Conservation (phyloP, 2,329 filamentous ascomycete species). For the Trichoderma koningiopsis region DNA sequence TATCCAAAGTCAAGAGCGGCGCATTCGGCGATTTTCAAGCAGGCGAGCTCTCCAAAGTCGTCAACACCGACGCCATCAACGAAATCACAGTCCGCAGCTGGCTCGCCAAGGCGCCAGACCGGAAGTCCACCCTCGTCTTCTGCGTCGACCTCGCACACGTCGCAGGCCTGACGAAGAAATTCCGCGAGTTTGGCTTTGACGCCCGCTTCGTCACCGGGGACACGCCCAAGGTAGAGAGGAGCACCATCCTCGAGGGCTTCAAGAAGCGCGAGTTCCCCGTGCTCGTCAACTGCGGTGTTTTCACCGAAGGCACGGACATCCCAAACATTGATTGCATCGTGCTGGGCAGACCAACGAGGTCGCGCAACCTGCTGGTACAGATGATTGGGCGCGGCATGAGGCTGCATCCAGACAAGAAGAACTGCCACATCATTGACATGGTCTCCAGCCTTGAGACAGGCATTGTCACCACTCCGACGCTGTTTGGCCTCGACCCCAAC, state of each 20-base stretch:
- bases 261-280: conserved; percentile 77
- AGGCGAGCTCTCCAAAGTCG: conserved; percentile 73
- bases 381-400: conserved; percentile 98
- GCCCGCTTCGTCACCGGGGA: conserved; percentile 85
- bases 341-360: conserved; percentile 83
- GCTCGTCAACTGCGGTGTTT: conserved; percentile 91
- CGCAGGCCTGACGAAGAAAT: conserved; percentile 69
- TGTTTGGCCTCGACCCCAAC: conserved; percentile 87
- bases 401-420: conserved; percentile 73
- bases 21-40: conserved; percentile 74
- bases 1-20: conserved; percentile 68
- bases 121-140: conserved; percentile 89
- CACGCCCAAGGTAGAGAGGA: conserved; percentile 69
- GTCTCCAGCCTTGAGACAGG: conserved; percentile 82
- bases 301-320: conserved; percentile 96
- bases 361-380: conserved; percentile 89
- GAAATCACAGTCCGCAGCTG: conserved; percentile 84
- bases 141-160: conserved; percentile 91
- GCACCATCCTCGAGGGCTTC: conserved; percentile 74
- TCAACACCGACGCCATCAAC: conserved; percentile 83
- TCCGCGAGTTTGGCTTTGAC: conserved; percentile 76
- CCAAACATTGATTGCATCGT: conserved; percentile 95
- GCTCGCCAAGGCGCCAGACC: conserved; percentile 71
- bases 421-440: conserved; percentile 97
- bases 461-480: conserved; percentile 84